Evolutionary conservation across 306 rosid species (phyloP).

Genomic region (Vigna angularis): DNA sequence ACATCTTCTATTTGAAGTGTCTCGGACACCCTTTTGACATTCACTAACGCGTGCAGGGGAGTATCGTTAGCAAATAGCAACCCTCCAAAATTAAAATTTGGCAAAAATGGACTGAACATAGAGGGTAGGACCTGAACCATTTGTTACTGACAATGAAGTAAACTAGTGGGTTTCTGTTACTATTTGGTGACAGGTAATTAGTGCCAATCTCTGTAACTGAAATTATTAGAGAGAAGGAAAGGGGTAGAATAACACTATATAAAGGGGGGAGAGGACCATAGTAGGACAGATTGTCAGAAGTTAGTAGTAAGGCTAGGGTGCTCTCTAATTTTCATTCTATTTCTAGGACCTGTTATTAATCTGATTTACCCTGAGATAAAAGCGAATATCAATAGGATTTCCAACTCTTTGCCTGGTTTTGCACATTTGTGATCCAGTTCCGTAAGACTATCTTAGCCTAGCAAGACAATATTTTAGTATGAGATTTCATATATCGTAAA

Average conservation of each 20-base stretch:
- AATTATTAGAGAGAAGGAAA: neutral
- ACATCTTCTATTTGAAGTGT: no score
- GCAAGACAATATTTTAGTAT: neutral
- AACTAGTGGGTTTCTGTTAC: neutral
- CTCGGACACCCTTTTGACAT: no score
- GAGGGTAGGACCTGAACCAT: neutral
- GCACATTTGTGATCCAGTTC: neutral
- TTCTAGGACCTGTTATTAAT: neutral
- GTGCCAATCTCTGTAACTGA: neutral
- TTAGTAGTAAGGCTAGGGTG: neutral
- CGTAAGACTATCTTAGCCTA: neutral
- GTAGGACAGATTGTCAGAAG: neutral
- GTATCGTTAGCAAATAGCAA: no score
- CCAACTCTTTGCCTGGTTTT: neutral
- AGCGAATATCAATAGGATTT: neutral
- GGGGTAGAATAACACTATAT: no score
- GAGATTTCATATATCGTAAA: neutral
- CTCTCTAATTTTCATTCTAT: neutral
- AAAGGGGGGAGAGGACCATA: neutral
- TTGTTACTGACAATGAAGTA: neutral
- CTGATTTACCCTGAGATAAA: neutral
- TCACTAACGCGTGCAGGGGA: neutral
- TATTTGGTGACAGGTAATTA: neutral
- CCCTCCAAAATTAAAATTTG: neutral
- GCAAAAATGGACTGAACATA: neutral